Conservation (phyloP, 202 grass and related monocot species). For the Bolboschoenoplectus hybrid region DNA sequence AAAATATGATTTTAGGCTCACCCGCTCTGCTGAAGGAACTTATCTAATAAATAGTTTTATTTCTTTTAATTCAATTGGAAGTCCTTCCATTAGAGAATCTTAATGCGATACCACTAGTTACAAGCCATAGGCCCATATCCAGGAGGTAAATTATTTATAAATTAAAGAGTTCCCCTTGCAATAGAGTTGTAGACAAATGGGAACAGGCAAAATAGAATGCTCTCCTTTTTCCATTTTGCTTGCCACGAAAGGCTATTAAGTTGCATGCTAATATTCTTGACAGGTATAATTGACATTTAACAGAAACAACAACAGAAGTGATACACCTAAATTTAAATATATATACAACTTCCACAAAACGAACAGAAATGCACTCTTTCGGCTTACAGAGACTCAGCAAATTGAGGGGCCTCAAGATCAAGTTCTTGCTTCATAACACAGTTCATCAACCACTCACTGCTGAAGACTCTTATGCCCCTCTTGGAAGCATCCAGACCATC, state of each 20-base stretch:
- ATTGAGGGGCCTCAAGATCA: slow-evolving; percentile 75
- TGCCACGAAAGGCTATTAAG: background rate
- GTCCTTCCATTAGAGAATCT: background rate
- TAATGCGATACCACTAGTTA: background rate
- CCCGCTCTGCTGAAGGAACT: background rate
- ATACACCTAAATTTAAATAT: background rate
- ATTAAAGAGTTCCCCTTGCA: no score
- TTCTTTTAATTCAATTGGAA: background rate
- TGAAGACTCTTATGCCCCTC: slow-evolving; percentile 67
- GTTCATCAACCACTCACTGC: slow-evolving; percentile 86
- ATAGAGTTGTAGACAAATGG: no score
- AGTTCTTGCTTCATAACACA: slow-evolving; percentile 89
- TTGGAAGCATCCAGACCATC: slow-evolving; percentile 65
- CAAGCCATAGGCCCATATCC: no score
- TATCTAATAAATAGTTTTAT: background rate
- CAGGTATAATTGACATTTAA: background rate
- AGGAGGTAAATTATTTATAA: no score
- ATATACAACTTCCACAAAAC: slow-evolving; percentile 14
- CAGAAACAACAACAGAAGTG: background rate
- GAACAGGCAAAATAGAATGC: no score
- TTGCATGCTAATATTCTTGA: background rate
- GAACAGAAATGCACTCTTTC: background rate
- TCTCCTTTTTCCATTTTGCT: no score
- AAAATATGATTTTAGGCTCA: no score
- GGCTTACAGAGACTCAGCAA: slow-evolving; percentile 62